Percentiles rank a stretch among this genome's conserved stretches.
Evolutionary conservation across 2,329 filamentous ascomycete genomes (phyloP).

Genomic region (Colletotrichum navitas): DNA sequence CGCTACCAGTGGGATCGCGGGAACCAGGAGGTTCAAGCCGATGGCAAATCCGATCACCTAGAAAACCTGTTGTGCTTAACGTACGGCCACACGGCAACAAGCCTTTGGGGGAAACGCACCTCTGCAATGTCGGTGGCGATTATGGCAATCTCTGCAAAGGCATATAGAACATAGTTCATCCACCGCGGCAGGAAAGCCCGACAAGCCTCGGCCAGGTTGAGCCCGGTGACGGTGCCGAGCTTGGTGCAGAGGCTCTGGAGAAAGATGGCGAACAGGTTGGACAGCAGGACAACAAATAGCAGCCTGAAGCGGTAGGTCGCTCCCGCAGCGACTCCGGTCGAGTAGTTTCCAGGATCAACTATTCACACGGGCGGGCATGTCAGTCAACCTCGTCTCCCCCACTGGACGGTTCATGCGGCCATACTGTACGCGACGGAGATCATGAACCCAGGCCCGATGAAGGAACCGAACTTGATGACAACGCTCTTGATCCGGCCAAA

Average conservation of each 20-base stretch:
- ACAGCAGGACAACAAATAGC: conserved; percentile 76
- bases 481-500: conserved; percentile 44
- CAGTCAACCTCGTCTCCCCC: neutral
- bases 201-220: conserved; percentile 76
- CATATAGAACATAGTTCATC: conserved; percentile 73
- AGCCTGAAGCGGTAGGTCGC: conserved; percentile 74
- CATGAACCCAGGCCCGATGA: conserved; percentile 78
- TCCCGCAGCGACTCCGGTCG: conserved; percentile 77
- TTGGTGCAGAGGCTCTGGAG: conserved; percentile 77
- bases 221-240: conserved; percentile 75
- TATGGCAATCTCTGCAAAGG: conserved; percentile 75
- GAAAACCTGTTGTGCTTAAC: conserved; percentile 32
- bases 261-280: conserved; percentile 79
- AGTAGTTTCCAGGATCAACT: conserved; percentile 76
- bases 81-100: no score
- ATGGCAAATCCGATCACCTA: conserved; percentile 79
- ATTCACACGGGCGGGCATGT: neutral
- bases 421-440: conserved; percentile 69
- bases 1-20: conserved; percentile 73
- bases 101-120: conserved; percentile 51
- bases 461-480: conserved; percentile 64
- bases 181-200: conserved; percentile 74
- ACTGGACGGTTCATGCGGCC: neutral
- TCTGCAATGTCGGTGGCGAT: conserved; percentile 80
- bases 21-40: conserved; percentile 74